Percentiles rank a stretch among this genome's conserved stretches.
Evolutionary conservation across 352 stramenopile species (phyloP).

Genomic region (Phytopythium sindhum): DNA sequence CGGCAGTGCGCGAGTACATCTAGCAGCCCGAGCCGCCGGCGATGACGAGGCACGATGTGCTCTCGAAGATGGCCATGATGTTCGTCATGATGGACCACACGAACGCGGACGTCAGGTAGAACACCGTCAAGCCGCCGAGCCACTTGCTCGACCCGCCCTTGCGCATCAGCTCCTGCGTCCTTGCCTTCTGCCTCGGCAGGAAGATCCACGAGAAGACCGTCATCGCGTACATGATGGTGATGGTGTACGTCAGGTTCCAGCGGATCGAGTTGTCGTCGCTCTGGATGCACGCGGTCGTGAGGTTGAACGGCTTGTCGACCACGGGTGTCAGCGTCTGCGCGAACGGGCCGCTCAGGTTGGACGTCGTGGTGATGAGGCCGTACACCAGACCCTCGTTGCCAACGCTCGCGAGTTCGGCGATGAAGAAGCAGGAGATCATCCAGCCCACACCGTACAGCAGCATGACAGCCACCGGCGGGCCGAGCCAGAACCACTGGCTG

Average conservation of each 20-base stretch:
- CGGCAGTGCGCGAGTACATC: neutral
- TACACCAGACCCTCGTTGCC: conserved; percentile 29
- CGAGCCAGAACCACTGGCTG: conserved; percentile 19
- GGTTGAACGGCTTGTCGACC: conserved; percentile 12
- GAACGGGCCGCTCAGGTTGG: conserved; percentile 37
- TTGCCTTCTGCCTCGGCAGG: conserved; percentile 24
- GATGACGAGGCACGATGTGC: conserved; percentile 22
- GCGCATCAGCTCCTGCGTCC: conserved; percentile 15
- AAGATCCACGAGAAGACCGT: conserved; percentile 17
- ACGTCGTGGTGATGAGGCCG: conserved; percentile 29
- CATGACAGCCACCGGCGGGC: neutral
- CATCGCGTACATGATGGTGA: conserved; percentile 23
- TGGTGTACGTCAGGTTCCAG: conserved; percentile 17
- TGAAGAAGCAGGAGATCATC: conserved; percentile 24
- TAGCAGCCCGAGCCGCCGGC: conserved; percentile 18
- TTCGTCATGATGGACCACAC: conserved; percentile 6
- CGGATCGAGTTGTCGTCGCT: conserved; percentile 16
- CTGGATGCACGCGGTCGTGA: conserved; percentile 23
- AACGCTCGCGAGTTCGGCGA: conserved; percentile 18
- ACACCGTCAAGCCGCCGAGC: conserved; percentile 20
- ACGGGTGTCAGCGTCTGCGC: conserved; percentile 23
- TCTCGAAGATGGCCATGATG: conserved; percentile 16
- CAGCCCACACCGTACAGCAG: conserved; percentile 11
- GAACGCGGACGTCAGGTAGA: conserved; percentile 16
- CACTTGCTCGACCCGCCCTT: conserved; percentile 18